A percentile compares a stretch with the other conserved stretches of the same genome.
phyloP scores from a whole-genome alignment of 2,329 filamentous ascomycete genomes.

The Fusarium sp. region DNA sequence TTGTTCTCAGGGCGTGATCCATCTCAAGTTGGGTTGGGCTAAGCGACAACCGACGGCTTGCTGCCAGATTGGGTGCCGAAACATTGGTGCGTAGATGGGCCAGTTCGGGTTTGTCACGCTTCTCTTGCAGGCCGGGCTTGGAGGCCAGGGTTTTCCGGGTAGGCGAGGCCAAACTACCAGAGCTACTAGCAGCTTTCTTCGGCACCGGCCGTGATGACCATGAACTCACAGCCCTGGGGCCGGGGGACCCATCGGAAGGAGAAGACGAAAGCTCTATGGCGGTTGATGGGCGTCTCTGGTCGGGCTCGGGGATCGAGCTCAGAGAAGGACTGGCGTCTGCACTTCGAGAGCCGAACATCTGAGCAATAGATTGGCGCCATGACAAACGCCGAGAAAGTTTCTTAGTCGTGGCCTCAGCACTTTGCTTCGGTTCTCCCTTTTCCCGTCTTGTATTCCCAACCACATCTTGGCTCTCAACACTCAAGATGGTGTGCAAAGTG shows the following conservation, averaged over 20 bases:
- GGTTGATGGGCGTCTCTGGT: constrained; percentile 22
- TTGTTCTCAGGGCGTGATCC: constrained; percentile 48
- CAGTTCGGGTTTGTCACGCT: constrained; percentile 32
- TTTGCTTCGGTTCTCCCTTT: constrained; percentile 4
- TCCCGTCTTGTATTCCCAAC: constrained; percentile 14
- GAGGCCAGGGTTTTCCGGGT: neutral
- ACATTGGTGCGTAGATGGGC: constrained; percentile 34
- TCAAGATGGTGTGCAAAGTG: constrained; percentile 63
- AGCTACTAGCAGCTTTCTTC: constrained; percentile 15
- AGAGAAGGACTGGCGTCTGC: constrained; percentile 19
- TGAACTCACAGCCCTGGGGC: constrained; percentile 9
- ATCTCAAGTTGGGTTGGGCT: constrained; percentile 22
- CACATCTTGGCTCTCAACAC: constrained; percentile 61
- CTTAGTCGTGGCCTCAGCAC: neutral
- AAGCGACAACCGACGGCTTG: constrained; percentile 17
- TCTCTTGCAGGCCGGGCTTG: constrained; percentile 6
- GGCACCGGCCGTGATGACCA: constrained; percentile 5
- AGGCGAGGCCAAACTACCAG: constrained; percentile 14
- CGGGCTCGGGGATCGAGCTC: constrained; percentile 11
- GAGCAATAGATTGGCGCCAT: constrained; percentile 35
- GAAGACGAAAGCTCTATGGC: constrained; percentile 13
- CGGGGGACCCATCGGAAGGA: neutral
- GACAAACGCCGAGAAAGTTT: constrained; percentile 35
- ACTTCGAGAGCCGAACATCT: constrained; percentile 36
- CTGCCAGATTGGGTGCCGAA: constrained; percentile 48